phyloP scores from a whole-genome alignment of 805 yeast genomes.

The Yarrowia keelungensis region DNA sequence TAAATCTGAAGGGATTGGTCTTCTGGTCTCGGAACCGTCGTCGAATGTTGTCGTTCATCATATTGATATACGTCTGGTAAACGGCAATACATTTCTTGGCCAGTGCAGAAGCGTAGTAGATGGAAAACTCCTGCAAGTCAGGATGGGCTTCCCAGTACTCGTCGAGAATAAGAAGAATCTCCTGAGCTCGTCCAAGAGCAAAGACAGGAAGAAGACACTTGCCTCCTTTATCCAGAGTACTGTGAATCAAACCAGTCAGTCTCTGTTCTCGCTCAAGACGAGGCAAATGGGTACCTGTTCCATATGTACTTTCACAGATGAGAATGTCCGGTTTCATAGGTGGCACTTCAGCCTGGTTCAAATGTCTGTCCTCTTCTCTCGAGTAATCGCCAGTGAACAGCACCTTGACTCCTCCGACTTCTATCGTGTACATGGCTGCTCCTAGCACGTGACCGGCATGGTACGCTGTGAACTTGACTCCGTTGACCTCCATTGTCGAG shows the following conservation, averaged over 20 bases:
- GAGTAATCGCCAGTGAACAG: slow-evolving; percentile 97
- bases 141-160: slow-evolving; percentile 91
- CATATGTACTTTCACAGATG: slow-evolving; percentile 95
- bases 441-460: slow-evolving; percentile 99
- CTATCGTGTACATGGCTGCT: slow-evolving; percentile 96
- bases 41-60: slow-evolving; percentile 94
- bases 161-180: slow-evolving; percentile 83
- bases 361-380: slow-evolving; percentile 92
- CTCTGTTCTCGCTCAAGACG: slow-evolving; percentile 82
- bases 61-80: slow-evolving; percentile 92
- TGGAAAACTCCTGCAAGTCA: slow-evolving; percentile 80
- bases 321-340: slow-evolving; percentile 85
- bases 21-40: slow-evolving; percentile 76
- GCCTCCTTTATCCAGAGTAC: slow-evolving; percentile 87
- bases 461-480: slow-evolving; percentile 93
- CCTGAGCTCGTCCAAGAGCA: slow-evolving; percentile 97
- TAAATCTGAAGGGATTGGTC: slow-evolving; percentile 89
- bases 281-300: slow-evolving; percentile 96
- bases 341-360: slow-evolving; percentile 94
- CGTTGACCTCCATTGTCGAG: slow-evolving; percentile 92
- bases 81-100: slow-evolving; percentile 98
- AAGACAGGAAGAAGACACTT: slow-evolving; percentile 91
- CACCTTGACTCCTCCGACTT: slow-evolving; percentile 87
- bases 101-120: slow-evolving; percentile 89
- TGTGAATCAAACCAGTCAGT: slow-evolving; percentile 80